phyloP scores from a whole-genome alignment of 352 stramenopile species.

The Phytophthora litchii region DNA sequence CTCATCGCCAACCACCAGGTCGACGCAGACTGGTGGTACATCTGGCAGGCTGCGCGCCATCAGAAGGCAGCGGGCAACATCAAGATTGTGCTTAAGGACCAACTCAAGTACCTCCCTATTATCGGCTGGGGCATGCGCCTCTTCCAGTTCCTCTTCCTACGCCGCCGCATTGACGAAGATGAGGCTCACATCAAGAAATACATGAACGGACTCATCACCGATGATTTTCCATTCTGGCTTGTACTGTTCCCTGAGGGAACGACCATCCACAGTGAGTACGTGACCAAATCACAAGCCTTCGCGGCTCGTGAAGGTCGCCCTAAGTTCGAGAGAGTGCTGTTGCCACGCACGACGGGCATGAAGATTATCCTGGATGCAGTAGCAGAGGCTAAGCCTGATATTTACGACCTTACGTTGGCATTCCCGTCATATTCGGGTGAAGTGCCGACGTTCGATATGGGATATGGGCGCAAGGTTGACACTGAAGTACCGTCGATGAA shows the following conservation, averaged over 20 bases:
- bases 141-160: constrained; percentile 92
- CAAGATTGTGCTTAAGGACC: constrained; percentile 93
- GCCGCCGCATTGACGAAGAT: constrained; percentile 82
- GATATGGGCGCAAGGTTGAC: constrained; percentile 84
- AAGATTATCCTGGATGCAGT: constrained; percentile 92
- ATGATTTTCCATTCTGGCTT: constrained; percentile 90
- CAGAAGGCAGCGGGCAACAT: constrained; percentile 75
- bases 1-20: constrained; percentile 93
- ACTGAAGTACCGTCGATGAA: constrained; percentile 87
- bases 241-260: constrained; percentile 92
- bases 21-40: constrained; percentile 94
- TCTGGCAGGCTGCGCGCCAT: constrained; percentile 84
- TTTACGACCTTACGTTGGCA: constrained; percentile 94
- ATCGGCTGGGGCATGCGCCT: constrained; percentile 90
- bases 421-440: constrained; percentile 86
- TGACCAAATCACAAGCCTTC: constrained; percentile 92
- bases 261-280: constrained; percentile 89
- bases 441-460: constrained; percentile 90
- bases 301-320: constrained; percentile 68
- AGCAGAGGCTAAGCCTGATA: constrained; percentile 83
- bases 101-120: constrained; percentile 89
- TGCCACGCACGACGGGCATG: constrained; percentile 93
- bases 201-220: constrained; percentile 76
- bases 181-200: constrained; percentile 74
- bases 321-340: constrained; percentile 90